phyloP scores from a whole-genome alignment of 2,329 filamentous ascomycete species.

The Pestalotiopsis sp. region DNA sequence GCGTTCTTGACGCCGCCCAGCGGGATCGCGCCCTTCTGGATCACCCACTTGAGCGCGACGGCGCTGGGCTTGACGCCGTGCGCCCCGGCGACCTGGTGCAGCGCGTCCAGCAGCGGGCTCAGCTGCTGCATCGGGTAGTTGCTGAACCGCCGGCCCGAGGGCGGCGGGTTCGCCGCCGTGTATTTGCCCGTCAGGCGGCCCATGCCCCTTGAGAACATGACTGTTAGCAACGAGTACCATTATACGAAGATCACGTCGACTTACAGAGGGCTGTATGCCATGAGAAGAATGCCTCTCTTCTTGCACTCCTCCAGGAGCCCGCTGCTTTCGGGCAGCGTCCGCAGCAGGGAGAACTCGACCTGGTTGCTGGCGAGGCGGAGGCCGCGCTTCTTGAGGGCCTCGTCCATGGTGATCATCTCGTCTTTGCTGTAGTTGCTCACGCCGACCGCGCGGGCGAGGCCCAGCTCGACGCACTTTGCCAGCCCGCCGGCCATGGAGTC shows the following conservation, averaged over 20 bases:
- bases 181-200: constrained; percentile 44
- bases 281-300: constrained; percentile 42
- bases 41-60: constrained; percentile 45
- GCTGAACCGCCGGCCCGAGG: constrained; percentile 38
- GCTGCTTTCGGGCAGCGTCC: constrained; percentile 40
- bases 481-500: constrained; percentile 41
- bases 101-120: constrained; percentile 36
- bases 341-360: constrained; percentile 45
- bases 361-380: constrained; percentile 45
- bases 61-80: constrained; percentile 36
- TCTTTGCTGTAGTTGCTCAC: constrained; percentile 45
- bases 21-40: constrained; percentile 45
- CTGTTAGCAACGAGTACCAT: neutral
- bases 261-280: constrained; percentile 41
- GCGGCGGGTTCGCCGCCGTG: constrained; percentile 37
- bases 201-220: constrained; percentile 24
- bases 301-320: constrained; percentile 42
- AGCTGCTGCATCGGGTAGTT: constrained; percentile 46
- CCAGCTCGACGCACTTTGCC: constrained; percentile 43
- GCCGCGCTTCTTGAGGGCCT: constrained; percentile 38
- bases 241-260: neutral
- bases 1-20: constrained; percentile 42
- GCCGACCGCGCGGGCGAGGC: constrained; percentile 41
- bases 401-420: constrained; percentile 43
- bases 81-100: constrained; percentile 37